Conservation (phyloP, 2,329 filamentous ascomycete species). For the Cercospora janseana region DNA sequence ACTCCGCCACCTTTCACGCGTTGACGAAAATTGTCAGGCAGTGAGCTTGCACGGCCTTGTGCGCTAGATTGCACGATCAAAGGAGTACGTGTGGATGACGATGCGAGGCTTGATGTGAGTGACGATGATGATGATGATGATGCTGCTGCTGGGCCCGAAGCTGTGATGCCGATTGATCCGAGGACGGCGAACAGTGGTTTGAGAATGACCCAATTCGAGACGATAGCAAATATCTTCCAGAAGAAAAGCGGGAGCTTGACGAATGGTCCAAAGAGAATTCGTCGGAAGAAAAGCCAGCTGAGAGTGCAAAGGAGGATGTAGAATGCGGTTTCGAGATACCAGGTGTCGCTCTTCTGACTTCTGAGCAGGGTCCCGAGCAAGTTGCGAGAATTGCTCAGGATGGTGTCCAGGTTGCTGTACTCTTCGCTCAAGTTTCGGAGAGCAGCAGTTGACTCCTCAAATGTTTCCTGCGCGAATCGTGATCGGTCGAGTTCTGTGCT, state of each 20-base stretch:
- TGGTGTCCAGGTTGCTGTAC: slow-evolving; percentile 74
- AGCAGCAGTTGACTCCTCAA: slow-evolving; percentile 79
- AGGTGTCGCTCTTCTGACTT: slow-evolving; percentile 94
- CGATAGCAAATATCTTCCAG: slow-evolving; percentile 25
- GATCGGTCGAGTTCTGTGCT: slow-evolving; percentile 79
- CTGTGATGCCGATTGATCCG: slow-evolving; percentile 50
- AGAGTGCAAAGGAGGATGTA: slow-evolving; percentile 77
- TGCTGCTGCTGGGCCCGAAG: neutral
- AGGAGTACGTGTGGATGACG: slow-evolving; percentile 36
- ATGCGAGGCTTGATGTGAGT: slow-evolving; percentile 4
- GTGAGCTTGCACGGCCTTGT: slow-evolving; percentile 37
- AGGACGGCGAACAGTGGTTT: slow-evolving; percentile 49
- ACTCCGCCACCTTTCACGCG: slow-evolving; percentile 33
- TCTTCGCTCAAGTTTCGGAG: slow-evolving; percentile 76
- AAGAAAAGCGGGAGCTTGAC: slow-evolving; percentile 66
- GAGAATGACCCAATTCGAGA: slow-evolving; percentile 31
- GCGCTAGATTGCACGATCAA: slow-evolving; percentile 50
- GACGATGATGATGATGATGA: slow-evolving; percentile 7
- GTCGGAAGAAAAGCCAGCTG: slow-evolving; percentile 79
- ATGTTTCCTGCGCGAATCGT: slow-evolving; percentile 83
- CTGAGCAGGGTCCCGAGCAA: slow-evolving; percentile 75
- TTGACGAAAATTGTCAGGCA: slow-evolving; percentile 29
- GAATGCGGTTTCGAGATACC: slow-evolving; percentile 91
- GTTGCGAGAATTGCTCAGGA: slow-evolving; percentile 71
- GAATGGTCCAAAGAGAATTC: slow-evolving; percentile 83